Evolutionary conservation across 2,329 filamentous ascomycete genomes (phyloP), one percentile per base, ranked within the genome.

Genomic region (Dactylellina cionopaga): DNA sequence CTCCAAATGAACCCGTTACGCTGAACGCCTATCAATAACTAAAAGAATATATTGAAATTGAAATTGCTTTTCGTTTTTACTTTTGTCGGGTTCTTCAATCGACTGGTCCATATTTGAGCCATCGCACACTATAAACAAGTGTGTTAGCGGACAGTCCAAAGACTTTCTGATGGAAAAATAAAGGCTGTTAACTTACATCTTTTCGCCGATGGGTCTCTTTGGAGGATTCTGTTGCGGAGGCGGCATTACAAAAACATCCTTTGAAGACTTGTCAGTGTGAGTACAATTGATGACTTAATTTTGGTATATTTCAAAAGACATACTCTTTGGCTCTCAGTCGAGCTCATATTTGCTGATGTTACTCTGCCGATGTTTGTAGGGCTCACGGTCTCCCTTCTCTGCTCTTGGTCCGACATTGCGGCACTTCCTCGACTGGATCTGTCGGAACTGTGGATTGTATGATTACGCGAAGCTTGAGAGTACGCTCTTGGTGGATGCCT

Each of bases 21-120:
- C 37, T 37, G 24, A 58, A 66, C 62, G 62, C 62, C 62, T 25
- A n/a, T 41, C 19, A 49, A 69, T 43, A 39, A 43, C 11, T 27
- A 62, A 70, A 11, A 31, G 31, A 55, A 55, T 19, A 13, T n/a
- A 5, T 29, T 13, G 6, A 17, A 62, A 19, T 15, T 17, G 46
- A 69, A 33, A 27, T 29, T 22, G 22, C 13, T 25, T 37, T 31
- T 39, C 17, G 13, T 41, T 51, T 41, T 24, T 35, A 4, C 11
- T 15, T 58, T 37, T 33, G 15, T 41, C 24, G 9, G 15, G 17
- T 13, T 37, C 22, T 25, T 70, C 41, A 70, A 19, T 70, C 65
- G 49, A 70, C 65, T 13, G 65, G 65, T 17, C 65, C 65, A 19
- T 70, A 70, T 27, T 70, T 70, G 29, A 70, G 55, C 65, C 65